Percentiles rank a stretch among this genome's conserved stretches.
These are phyloP conservation scores for Cladophialophora yegresii DNA, from an alignment of 2,329 filamentous ascomycete genomes.

Conservation along the genomic window DNA sequence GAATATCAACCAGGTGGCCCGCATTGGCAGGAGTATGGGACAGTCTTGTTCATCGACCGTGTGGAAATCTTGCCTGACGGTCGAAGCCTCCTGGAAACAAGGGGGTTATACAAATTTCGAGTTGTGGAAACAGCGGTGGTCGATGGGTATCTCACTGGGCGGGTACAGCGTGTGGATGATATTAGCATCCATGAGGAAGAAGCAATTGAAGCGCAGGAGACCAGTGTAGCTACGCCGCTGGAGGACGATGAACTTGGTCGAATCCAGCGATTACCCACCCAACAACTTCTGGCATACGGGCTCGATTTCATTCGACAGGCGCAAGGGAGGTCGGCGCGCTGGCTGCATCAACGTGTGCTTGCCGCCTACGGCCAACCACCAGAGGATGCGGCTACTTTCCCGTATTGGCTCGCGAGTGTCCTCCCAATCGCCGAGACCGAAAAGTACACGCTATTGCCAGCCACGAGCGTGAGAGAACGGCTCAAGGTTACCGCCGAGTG, in stretches of 20 bases:
- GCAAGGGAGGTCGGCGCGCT: constrained; percentile 67
- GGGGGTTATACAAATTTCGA: constrained; percentile 74
- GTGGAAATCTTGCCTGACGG: constrained; percentile 75
- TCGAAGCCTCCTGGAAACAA: constrained; percentile 76
- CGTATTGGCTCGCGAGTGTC: constrained; percentile 88
- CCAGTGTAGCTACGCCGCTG: constrained; percentile 44
- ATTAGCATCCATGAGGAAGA: constrained; percentile 81
- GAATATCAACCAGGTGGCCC: constrained; percentile 55
- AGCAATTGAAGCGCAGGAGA: constrained; percentile 70
- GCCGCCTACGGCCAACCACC: constrained; percentile 76
- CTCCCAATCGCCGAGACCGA: constrained; percentile 75
- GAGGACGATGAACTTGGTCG: constrained; percentile 40
- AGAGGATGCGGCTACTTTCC: constrained; percentile 72
- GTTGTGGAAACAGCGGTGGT: constrained; percentile 64
- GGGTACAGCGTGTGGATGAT: constrained; percentile 75
- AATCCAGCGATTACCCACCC: constrained; percentile 66
- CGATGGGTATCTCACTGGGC: constrained; percentile 78
- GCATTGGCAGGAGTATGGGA: constrained; percentile 73
- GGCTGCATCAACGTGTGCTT: constrained; percentile 72
- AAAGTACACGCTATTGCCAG: constrained; percentile 74
- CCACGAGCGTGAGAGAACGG: constrained; percentile 74
- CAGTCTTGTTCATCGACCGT: constrained; percentile 73
- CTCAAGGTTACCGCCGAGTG: constrained; percentile 80
- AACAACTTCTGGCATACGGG: constrained; percentile 66
- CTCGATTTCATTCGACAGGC: constrained; percentile 69